Percentiles rank a stretch among this genome's conserved stretches.
phyloP scores from a whole-genome alignment of 257 asterid species.

The Voacanga thouarsii region DNA sequence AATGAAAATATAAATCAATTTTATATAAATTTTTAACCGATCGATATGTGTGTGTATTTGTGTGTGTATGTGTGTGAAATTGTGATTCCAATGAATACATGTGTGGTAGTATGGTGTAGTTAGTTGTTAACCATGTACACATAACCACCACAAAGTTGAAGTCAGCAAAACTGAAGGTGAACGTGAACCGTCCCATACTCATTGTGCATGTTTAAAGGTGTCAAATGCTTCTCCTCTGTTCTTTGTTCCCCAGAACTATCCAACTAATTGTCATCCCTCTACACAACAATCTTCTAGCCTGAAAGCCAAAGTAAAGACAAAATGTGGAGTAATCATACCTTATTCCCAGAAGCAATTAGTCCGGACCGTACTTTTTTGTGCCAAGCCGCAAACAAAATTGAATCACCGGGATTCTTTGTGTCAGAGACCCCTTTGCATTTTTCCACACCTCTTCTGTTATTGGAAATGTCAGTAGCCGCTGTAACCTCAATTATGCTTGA shows the following conservation, averaged over 20 bases:
- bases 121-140: neutral
- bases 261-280: neutral
- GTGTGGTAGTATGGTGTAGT: neutral
- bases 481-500: slow-evolving; percentile 46
- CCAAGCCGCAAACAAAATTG: slow-evolving; percentile 40
- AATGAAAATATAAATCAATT: too few species aligned
- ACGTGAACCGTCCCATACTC: neutral
- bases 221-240: too few species aligned
- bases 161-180: neutral
- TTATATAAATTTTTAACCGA: too few species aligned
- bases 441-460: slow-evolving; percentile 54
- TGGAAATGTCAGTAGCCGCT: slow-evolving; percentile 58
- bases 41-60: too few species aligned
- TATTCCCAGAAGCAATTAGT: neutral
- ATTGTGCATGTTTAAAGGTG: neutral
- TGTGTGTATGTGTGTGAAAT: too few species aligned
- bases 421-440: slow-evolving; percentile 44
- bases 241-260: neutral
- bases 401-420: slow-evolving; percentile 43
- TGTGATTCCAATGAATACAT: neutral
- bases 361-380: slow-evolving; percentile 33
- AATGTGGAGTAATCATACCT: neutral
- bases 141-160: neutral
- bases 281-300: neutral
- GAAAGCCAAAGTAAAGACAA: neutral